A percentile compares a stretch with the other conserved stretches of the same genome.
These are phyloP conservation scores for Fusarium palustre DNA, from an alignment of 2,329 filamentous ascomycete species.

Conservation along the genomic window DNA sequence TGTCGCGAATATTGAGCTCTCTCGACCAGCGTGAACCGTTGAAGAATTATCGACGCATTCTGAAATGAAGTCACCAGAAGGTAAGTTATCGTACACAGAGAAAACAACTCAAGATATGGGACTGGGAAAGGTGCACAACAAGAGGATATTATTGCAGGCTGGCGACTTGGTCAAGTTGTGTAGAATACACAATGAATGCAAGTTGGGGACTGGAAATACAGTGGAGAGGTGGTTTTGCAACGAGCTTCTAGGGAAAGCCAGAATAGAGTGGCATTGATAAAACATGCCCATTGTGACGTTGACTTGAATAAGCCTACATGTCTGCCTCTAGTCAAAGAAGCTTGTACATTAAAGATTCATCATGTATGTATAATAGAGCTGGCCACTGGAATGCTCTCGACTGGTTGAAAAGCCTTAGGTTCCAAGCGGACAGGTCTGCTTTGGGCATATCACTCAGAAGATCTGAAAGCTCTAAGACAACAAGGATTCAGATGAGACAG, in stretches of 20 bases:
- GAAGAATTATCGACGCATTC: not conserved
- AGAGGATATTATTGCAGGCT: not conserved
- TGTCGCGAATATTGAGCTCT: not conserved
- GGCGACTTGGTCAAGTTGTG: not conserved
- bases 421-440: not conserved
- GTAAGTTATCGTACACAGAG: not conserved
- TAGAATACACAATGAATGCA: not conserved
- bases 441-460: not conserved
- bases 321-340: not conserved
- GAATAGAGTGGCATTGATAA: constrained; percentile 6
- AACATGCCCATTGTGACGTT: constrained; percentile 1
- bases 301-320: constrained; percentile 3
- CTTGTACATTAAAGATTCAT: constrained; percentile 6
- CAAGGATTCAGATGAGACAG: not conserved
- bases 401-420: not conserved
- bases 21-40: not conserved
- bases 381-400: not conserved
- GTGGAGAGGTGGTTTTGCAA: not conserved
- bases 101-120: not conserved
- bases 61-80: not conserved
- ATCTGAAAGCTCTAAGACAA: not conserved
- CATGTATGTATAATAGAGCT: not conserved
- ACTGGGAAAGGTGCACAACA: not conserved
- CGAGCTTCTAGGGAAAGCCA: not conserved
- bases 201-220: not conserved